phyloP scores from a whole-genome alignment of 2,329 filamentous ascomycete species.

The Calonectria fujianensis region DNA sequence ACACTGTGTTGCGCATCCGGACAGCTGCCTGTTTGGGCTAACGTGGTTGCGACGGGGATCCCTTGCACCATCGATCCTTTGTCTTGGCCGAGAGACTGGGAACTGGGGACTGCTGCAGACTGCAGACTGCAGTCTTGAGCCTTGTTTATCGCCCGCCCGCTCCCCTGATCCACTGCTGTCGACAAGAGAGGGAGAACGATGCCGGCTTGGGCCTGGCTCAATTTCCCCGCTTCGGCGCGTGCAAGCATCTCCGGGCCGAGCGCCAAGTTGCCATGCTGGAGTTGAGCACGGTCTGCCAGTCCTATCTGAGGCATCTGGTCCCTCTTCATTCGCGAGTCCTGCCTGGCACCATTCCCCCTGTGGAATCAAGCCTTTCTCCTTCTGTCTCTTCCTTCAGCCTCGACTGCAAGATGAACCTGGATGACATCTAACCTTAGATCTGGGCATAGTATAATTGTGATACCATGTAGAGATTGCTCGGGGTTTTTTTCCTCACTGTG shows the following conservation, averaged over 20 bases:
- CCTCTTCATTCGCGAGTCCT: conserved; percentile 53
- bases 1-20: conserved; percentile 50
- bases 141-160: conserved; percentile 27
- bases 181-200: conserved; percentile 41
- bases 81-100: conserved; percentile 34
- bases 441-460: conserved; percentile 26
- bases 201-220: conserved; percentile 46
- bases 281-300: conserved; percentile 46
- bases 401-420: conserved; percentile 54
- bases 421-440: conserved; percentile 50
- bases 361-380: conserved; percentile 54
- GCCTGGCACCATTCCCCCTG: conserved; percentile 52
- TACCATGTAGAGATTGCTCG: conserved; percentile 1
- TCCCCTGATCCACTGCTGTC: conserved; percentile 37
- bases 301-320: conserved; percentile 54
- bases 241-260: conserved; percentile 49
- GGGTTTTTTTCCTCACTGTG: neutral
- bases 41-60: conserved; percentile 39
- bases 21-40: conserved; percentile 54
- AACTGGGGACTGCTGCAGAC: conserved; percentile 32
- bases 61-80: conserved; percentile 45
- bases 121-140: conserved; percentile 19
- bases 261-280: conserved; percentile 43
- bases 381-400: conserved; percentile 54
- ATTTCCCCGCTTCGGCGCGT: conserved; percentile 51